These are phyloP conservation scores for Colletotrichum lindemuthianum DNA, from an alignment of 2,329 filamentous ascomycete genomes.

Conservation along the genomic window DNA sequence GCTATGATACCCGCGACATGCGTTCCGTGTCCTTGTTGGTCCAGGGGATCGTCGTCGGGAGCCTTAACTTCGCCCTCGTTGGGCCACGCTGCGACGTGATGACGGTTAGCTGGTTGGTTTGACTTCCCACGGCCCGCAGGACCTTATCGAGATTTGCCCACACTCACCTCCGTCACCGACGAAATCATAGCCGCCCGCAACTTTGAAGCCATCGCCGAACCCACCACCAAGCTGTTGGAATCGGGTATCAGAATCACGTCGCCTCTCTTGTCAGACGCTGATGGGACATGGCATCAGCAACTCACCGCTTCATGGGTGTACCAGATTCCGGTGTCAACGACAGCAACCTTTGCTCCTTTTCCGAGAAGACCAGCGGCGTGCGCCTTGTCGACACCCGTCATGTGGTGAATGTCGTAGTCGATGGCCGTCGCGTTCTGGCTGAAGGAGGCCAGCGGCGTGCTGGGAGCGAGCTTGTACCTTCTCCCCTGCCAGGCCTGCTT, in stretches of 20 bases:
- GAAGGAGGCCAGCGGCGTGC: conserved; percentile 7
- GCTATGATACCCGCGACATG: conserved; percentile 47
- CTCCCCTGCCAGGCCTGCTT: conserved; percentile 31
- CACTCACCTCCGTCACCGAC: conserved; percentile 32
- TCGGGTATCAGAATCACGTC: no score
- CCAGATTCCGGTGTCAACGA: conserved; percentile 27
- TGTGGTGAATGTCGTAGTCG: conserved; percentile 48
- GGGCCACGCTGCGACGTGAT: conserved; percentile 33
- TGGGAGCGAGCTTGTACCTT: conserved; percentile 19
- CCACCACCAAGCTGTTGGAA: conserved; percentile 18
- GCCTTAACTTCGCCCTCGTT: conserved; percentile 37
- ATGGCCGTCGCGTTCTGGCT: conserved; percentile 30
- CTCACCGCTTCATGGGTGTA: conserved; percentile 32
- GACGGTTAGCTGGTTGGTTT: no score
- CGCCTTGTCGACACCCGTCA: conserved; percentile 52
- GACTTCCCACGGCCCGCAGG: no score
- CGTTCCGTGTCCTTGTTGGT: conserved; percentile 49
- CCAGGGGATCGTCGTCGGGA: conserved; percentile 49
- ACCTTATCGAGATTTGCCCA: conserved; percentile 29
- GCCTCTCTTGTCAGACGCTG: no score
- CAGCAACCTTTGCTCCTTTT: conserved; percentile 25
- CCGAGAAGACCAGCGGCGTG: conserved; percentile 46
- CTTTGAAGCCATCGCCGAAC: conserved; percentile 29
- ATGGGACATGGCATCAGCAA: neutral
- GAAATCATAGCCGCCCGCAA: conserved; percentile 31